A percentile compares a stretch with the other conserved stretches of the same genome.
Conservation (phyloP, 78 protist species). For the Mantamonas sphyraenae region DNA sequence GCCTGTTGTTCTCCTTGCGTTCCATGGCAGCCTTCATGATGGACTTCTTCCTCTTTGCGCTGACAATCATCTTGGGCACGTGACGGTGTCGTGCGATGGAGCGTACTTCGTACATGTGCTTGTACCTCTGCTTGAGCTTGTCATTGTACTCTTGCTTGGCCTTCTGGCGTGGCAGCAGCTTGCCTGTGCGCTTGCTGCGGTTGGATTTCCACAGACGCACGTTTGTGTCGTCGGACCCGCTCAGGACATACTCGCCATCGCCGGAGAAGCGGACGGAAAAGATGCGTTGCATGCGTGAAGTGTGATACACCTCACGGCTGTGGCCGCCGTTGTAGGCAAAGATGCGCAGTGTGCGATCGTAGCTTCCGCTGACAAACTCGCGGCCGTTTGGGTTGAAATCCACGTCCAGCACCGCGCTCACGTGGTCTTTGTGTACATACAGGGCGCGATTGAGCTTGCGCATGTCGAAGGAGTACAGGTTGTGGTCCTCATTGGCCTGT, state of each 20-base stretch:
- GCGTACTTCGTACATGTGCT: constrained; percentile 5
- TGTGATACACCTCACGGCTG: constrained; percentile 77
- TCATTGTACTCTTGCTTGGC: not conserved
- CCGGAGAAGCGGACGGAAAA: constrained; percentile 50
- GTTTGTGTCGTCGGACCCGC: constrained; percentile 76
- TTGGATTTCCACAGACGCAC: constrained; percentile 84
- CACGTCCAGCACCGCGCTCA: constrained; percentile 74
- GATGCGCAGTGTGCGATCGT: constrained; percentile 85
- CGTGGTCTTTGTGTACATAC: constrained; percentile 78
- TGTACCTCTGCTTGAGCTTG: constrained; percentile 19
- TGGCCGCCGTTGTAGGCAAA: constrained; percentile 29
- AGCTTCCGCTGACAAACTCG: constrained; percentile 81
- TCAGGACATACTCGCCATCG: constrained; percentile 72
- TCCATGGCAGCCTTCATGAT: constrained; percentile 11
- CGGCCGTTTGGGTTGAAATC: constrained; percentile 91
- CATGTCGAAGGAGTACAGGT: constrained; percentile 88
- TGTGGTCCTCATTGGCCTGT: constrained; percentile 85
- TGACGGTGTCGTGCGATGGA: constrained; percentile 13
- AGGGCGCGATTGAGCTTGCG: constrained; percentile 69
- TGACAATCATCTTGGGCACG: constrained; percentile 30
- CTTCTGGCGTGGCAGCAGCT: constrained; percentile 19
- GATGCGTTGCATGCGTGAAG: constrained; percentile 84
- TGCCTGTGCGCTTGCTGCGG: not conserved
- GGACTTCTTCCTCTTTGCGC: constrained; percentile 1
- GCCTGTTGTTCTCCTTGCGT: not conserved